Conservation (phyloP, 1,284 basidiomycete genomes). For the Xerocomus amazonicus region DNA sequence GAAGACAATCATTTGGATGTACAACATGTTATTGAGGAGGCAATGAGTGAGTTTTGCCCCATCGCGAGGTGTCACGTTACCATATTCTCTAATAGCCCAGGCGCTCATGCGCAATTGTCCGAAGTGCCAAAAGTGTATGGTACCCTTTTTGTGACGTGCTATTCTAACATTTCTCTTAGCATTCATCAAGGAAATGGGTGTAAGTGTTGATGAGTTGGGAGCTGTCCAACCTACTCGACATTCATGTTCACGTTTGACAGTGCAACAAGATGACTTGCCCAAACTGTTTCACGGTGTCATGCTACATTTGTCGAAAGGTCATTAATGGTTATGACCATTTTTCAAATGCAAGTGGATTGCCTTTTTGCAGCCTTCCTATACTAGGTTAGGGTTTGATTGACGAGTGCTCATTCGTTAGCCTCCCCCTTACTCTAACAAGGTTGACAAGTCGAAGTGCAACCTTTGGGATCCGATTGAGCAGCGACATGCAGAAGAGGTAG, state of each 20-base stretch:
- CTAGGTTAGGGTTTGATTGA: slow-evolving; percentile 3
- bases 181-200: slow-evolving; percentile 72
- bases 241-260: slow-evolving; percentile 33
- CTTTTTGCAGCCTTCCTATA: background rate
- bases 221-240: background rate
- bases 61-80: background rate
- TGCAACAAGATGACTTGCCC: slow-evolving; percentile 82
- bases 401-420: slow-evolving; percentile 9
- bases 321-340: slow-evolving; percentile 81
- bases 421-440: slow-evolving; percentile 18
- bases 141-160: background rate
- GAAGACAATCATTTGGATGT: slow-evolving; percentile 70
- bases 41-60: slow-evolving; percentile 65
- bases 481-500: slow-evolving; percentile 62
- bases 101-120: slow-evolving; percentile 86
- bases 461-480: slow-evolving; percentile 71
- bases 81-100: slow-evolving; percentile 44
- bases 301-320: slow-evolving; percentile 72
- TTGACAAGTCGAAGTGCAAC: slow-evolving; percentile 48
- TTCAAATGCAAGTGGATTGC: slow-evolving; percentile 39
- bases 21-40: slow-evolving; percentile 79
- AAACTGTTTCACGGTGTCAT: slow-evolving; percentile 65
- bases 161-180: slow-evolving; percentile 39
- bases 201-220: slow-evolving; percentile 35
- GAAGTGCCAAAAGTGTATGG: slow-evolving; percentile 65